Conservation (phyloP, 441 rosid species). For the Erysimum cheiri region DNA sequence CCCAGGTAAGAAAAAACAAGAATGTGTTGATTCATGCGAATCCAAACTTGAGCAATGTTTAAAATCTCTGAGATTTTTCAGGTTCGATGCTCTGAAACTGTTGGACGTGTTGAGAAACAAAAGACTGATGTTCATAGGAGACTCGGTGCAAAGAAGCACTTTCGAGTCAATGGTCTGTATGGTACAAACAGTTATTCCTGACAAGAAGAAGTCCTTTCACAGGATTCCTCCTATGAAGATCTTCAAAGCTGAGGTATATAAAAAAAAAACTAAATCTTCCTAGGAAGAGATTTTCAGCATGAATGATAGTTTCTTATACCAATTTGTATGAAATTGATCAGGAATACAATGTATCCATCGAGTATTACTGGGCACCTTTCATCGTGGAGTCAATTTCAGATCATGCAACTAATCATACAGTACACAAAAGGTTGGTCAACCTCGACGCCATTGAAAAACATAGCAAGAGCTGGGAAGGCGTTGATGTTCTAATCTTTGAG, state of each 20-base stretch:
- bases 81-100: conserved; percentile 80
- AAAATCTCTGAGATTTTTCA: conserved; percentile 43
- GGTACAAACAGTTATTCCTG: conserved; percentile 80
- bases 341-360: conserved; percentile 85
- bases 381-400: conserved; percentile 89
- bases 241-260: conserved; percentile 75
- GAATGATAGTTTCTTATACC: background rate
- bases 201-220: conserved; percentile 64
- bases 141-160: conserved; percentile 86
- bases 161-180: conserved; percentile 89
- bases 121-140: conserved; percentile 90
- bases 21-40: background rate
- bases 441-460: conserved; percentile 83
- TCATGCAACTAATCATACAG: conserved; percentile 89
- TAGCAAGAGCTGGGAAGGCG: conserved; percentile 83
- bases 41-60: conserved; percentile 3
- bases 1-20: conserved; percentile 59
- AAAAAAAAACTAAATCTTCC: conserved; percentile 1
- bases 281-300: background rate
- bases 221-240: conserved; percentile 90
- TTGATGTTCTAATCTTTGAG: conserved; percentile 76
- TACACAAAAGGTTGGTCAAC: conserved; percentile 69
- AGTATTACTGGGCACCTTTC: conserved; percentile 97
- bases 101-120: conserved; percentile 72
- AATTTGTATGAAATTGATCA: conserved; percentile 39